Conservation (phyloP, 768 basidiomycete species). For the Suillus occidentalis region DNA sequence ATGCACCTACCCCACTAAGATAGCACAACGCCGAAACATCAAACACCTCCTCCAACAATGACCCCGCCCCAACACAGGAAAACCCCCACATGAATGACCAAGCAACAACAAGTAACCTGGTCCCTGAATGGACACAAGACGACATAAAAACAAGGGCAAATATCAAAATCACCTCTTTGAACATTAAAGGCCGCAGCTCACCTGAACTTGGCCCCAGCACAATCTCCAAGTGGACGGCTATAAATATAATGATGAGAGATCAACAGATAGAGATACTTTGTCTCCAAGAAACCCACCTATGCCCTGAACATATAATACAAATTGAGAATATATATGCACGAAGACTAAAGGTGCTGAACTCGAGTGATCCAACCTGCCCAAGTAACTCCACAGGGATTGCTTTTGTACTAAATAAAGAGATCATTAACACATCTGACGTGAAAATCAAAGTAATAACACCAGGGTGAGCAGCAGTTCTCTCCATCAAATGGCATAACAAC, state of each 20-base stretch:
- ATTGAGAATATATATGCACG: background rate
- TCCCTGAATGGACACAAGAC: rapidly evolving
- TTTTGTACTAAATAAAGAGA: background rate
- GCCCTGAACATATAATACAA: background rate
- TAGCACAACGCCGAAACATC: no score
- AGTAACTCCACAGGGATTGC: background rate
- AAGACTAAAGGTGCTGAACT: background rate
- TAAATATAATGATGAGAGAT: background rate
- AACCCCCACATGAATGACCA: no score
- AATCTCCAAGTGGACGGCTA: background rate
- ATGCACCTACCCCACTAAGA: no score
- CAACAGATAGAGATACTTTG: background rate
- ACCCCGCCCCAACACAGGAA: no score
- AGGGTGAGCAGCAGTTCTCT: background rate
- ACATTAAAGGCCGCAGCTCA: background rate
- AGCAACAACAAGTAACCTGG: rapidly evolving
- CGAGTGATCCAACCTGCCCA: background rate
- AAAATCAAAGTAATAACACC: background rate
- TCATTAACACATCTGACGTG: background rate
- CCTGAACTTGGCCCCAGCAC: rapidly evolving
- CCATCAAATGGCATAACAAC: background rate
- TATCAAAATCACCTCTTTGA: background rate
- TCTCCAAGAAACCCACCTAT: background rate
- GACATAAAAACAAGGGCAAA: background rate
- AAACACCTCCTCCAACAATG: no score